Evolutionary conservation across 2,329 filamentous ascomycete genomes (phyloP).

Genomic region (Sordariomycetes sp.): DNA sequence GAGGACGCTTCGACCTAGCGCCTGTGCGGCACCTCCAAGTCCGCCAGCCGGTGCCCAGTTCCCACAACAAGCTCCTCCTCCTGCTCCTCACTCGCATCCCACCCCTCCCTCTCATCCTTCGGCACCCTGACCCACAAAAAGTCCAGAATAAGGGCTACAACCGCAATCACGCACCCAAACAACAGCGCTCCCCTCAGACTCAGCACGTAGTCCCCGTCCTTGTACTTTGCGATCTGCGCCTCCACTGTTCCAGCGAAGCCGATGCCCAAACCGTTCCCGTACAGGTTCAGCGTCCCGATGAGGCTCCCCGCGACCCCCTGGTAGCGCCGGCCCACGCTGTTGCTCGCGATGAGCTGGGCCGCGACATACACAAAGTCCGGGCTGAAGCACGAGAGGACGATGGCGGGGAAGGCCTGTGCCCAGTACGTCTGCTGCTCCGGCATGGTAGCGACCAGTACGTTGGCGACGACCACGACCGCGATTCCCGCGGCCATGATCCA

Average conservation of each 20-base stretch:
- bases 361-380: slow-evolving; percentile 58
- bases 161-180: slow-evolving; percentile 25
- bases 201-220: slow-evolving; percentile 10
- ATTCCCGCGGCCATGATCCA: slow-evolving; percentile 31
- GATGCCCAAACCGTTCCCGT: slow-evolving; percentile 51
- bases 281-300: slow-evolving; percentile 55
- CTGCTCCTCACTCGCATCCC: slow-evolving; percentile 1
- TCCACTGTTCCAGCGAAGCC: slow-evolving; percentile 55
- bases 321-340: slow-evolving; percentile 30
- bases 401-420: slow-evolving; percentile 46
- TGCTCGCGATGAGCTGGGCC: slow-evolving; percentile 44
- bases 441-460: slow-evolving; percentile 28
- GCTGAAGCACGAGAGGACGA: slow-evolving; percentile 45
- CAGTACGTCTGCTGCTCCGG: slow-evolving; percentile 48
- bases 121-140: slow-evolving; percentile 5
- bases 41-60: background rate
- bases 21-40: background rate
- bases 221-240: slow-evolving; percentile 15
- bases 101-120: slow-evolving; percentile 5
- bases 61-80: slow-evolving; percentile 1
- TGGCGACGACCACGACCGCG: slow-evolving; percentile 26
- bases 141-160: slow-evolving; percentile 17
- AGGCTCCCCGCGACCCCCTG: slow-evolving; percentile 37
- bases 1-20: background rate
- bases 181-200: slow-evolving; percentile 24